Evolutionary conservation across 2,329 filamentous ascomycete species (phyloP), one percentile per base, ranked within the genome.

Genomic region (Aureobasidium sp.): DNA sequence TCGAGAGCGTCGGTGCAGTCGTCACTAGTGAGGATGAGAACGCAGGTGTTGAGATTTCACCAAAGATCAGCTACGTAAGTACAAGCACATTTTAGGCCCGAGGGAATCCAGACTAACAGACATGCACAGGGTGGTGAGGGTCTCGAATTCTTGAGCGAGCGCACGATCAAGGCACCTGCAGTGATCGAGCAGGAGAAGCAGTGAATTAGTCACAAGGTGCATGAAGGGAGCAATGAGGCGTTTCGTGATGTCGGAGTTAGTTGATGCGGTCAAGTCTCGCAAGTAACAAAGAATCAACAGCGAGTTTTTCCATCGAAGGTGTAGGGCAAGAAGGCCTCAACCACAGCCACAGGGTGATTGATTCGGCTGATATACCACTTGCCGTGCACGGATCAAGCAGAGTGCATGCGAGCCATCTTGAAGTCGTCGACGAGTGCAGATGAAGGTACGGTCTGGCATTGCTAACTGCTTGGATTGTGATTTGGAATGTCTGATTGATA

Each of bases 51-150:
- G 93, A 98, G 70, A 83, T 98, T 16, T 95, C 90, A 51, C 93
- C 93, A 32, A 74, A 95, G 63, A 86, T 94, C 67, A 96, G 90
- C 80, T 98, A 98, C 68, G 90, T 94, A 81, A 82, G 88, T 50
- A 45, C 19, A 47, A 16, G 14, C 6, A 17, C 2, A 49, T 32
- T 41, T 35, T 50, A 30, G 16, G 7, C 19, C 22, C 24, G 8
- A 11, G 3, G 3, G n/a, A 24, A 2, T 16, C 21, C 8, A 25
- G 7, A 37, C 48, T 51, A 41, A 51, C 19, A 34, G 19, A 7
- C 3, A n/a, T 6, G 10, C 55, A 32, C 57, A 82, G 79, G 78
- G 75, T 49, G 81, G 81, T 53, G 81, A 85, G 67, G 80, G 80
- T 24, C 71, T 83, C 56, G 79, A 79, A 37, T 84, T 81, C 67